Evolutionary conservation across 2,329 filamentous ascomycete species (phyloP), one percentile per base, ranked within the genome.

Genomic region (Setomelanomma holmii): DNA sequence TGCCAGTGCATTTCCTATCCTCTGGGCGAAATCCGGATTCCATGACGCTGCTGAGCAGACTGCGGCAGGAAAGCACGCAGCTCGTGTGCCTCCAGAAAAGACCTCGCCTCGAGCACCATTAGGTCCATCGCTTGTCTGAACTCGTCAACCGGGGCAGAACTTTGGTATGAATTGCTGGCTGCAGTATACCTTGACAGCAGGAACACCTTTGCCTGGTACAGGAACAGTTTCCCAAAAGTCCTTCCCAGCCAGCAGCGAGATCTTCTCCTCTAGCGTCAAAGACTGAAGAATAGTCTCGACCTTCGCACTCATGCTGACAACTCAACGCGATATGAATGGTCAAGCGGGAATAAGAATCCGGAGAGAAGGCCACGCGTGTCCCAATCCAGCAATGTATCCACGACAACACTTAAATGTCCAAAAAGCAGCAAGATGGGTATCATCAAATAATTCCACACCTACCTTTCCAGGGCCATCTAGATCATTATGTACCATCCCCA

Each of bases 21-120:
- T 58, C 40, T 58, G 63, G 14, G 66, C 64, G 7, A 92, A 78
- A 5, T 86, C 80, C 36, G 83, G 84, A 67, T 93, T 89, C 87
- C 88, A 93, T 20, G 89, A 91, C 33, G 89, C 87, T 16, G 71
- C 72, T n/a, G 68, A 67, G 21, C 89, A 89, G 8, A 93, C 80
- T 0, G 88, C 90, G 53, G 90, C 87, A 7, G 90, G 90, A 57
- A 93, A 89, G 48, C 91, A 85, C 17, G 89, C 89, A 23, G 89
- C 89, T 50, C 76, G 73, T 16, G 76, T 79, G 45, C 86, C 85
- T 60, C 86, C 84, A 70, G 88, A 86, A 78, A 89, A 89, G 42
- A 81, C 82, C 22, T 67, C 73, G 19, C 86, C 87, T 55, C 87
- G 80, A 34, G 87, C 82, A 36, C 87, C 87, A 64, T 89, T 89